Percentiles rank a stretch among this genome's conserved stretches.
Evolutionary conservation across 768 basidiomycete species (phyloP).

Genomic region (Lentinula detonsa): DNA sequence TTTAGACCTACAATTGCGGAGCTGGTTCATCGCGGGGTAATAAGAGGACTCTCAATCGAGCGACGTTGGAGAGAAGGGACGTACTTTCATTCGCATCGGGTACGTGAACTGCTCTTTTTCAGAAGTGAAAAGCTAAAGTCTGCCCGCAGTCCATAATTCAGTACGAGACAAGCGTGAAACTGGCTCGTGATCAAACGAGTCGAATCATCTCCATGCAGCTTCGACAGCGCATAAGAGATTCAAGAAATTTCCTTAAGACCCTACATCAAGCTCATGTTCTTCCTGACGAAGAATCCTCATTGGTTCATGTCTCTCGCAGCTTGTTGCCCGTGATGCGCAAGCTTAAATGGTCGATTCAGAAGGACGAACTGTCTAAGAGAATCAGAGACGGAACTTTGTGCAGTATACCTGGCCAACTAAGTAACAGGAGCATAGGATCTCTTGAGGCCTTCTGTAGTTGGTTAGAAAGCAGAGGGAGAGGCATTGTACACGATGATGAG

Average conservation of each 20-base stretch:
- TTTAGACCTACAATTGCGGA: slow-evolving; percentile 63
- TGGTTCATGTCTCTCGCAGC: slow-evolving; percentile 47
- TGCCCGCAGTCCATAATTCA: slow-evolving; percentile 56
- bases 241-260: slow-evolving; percentile 26
- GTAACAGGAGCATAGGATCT: slow-evolving; percentile 17
- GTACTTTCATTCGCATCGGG: slow-evolving; percentile 60
- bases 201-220: slow-evolving; percentile 50
- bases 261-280: slow-evolving; percentile 48
- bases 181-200: slow-evolving; percentile 50
- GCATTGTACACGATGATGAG: slow-evolving; percentile 53
- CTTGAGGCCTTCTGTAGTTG: slow-evolving; percentile 40
- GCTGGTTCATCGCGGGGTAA: slow-evolving; percentile 63
- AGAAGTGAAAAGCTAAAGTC: not conserved
- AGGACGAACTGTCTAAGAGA: slow-evolving; percentile 53
- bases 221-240: slow-evolving; percentile 34
- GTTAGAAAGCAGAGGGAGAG: slow-evolving; percentile 47
- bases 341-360: slow-evolving; percentile 67
- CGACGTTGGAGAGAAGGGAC: slow-evolving; percentile 58
- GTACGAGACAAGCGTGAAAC: slow-evolving; percentile 51
- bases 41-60: slow-evolving; percentile 63
- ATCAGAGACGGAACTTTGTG: slow-evolving; percentile 39
- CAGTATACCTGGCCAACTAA: slow-evolving; percentile 6
- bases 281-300: slow-evolving; percentile 60
- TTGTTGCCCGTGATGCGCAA: slow-evolving; percentile 59
- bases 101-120: slow-evolving; percentile 23